phyloP scores from a whole-genome alignment of 257 asterid genomes.

The Sherardia arvensis region DNA sequence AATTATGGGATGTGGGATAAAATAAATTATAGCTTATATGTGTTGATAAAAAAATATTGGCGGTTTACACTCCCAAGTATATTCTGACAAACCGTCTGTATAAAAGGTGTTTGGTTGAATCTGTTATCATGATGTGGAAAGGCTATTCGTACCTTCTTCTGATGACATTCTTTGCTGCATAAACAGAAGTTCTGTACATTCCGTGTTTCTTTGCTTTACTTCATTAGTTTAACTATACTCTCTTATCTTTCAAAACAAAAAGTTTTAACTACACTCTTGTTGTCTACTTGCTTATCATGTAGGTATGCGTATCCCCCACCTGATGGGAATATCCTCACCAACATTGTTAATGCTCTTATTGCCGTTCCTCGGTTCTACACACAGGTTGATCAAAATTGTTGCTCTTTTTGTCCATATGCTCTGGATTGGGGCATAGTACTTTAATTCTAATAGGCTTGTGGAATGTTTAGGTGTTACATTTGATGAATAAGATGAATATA shows the following conservation, averaged over 20 bases:
- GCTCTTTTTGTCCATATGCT: neutral
- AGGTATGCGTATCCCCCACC: conserved; percentile 95
- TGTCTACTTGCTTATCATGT: conserved; percentile 21
- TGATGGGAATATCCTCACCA: conserved; percentile 82
- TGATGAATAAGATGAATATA: conserved; percentile 98
- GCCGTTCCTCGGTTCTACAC: conserved; percentile 97
- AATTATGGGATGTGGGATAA: too few relatives aligned
- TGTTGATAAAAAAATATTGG: neutral
- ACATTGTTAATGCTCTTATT: conserved; percentile 89
- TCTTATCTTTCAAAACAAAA: too few relatives aligned
- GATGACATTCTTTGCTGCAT: neutral
- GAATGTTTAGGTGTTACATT: conserved; percentile 69
- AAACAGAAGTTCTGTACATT: neutral
- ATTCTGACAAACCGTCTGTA: neutral
- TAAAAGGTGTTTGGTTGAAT: neutral
- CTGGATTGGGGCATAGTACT: neutral
- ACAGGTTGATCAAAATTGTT: conserved; percentile 38
- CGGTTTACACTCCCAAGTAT: neutral
- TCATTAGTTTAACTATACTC: too few relatives aligned
- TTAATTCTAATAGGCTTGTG: neutral
- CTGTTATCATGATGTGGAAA: neutral
- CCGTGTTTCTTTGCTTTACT: neutral
- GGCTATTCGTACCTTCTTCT: neutral
- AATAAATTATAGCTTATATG: too few relatives aligned
- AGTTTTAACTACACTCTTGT: neutral